phyloP scores from a whole-genome alignment of 805 yeast species.

The Metschnikowia cerradonensis region DNA sequence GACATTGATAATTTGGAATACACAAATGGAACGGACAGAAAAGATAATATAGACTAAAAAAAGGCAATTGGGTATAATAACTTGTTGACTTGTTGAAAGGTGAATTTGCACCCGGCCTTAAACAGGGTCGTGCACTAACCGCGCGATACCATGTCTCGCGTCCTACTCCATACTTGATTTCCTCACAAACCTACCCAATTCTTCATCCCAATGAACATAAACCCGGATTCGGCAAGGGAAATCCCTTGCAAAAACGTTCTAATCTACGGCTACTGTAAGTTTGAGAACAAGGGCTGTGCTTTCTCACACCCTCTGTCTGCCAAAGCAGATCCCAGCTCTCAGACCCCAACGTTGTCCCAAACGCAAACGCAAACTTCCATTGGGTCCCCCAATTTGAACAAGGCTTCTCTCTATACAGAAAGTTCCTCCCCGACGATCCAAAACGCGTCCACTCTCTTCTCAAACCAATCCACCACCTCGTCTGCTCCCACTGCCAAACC shows the following conservation, averaged over 20 bases:
- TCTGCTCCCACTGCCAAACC: conserved; percentile 15
- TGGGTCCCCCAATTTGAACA: background rate
- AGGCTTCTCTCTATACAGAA: conserved; percentile 1
- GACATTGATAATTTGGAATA: too few relatives aligned
- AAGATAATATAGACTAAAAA: too few relatives aligned
- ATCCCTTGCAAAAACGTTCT: conserved; percentile 80
- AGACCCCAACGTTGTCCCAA: conserved; percentile 6
- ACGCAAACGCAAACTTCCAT: conserved; percentile 3
- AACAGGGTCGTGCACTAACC: conserved; percentile 5
- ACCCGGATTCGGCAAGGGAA: conserved; percentile 60
- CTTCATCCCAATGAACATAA: conserved; percentile 25
- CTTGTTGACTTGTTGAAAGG: too few relatives aligned
- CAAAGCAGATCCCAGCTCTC: conserved; percentile 7
- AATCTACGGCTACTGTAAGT: conserved; percentile 85
- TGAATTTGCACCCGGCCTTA: background rate
- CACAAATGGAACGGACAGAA: too few relatives aligned
- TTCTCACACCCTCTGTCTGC: conserved; percentile 46
- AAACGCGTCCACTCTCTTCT: background rate
- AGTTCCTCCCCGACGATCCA: conserved; percentile 30
- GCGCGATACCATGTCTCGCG: background rate
- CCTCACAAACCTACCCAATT: background rate
- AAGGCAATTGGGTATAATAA: too few relatives aligned
- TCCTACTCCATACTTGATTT: conserved; percentile 1
- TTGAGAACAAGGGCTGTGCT: conserved; percentile 81
- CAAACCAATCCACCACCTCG: conserved; percentile 14